These are phyloP conservation scores for Globisporangium alternatum DNA, from an alignment of 352 stramenopile species.

Conservation along the genomic window DNA sequence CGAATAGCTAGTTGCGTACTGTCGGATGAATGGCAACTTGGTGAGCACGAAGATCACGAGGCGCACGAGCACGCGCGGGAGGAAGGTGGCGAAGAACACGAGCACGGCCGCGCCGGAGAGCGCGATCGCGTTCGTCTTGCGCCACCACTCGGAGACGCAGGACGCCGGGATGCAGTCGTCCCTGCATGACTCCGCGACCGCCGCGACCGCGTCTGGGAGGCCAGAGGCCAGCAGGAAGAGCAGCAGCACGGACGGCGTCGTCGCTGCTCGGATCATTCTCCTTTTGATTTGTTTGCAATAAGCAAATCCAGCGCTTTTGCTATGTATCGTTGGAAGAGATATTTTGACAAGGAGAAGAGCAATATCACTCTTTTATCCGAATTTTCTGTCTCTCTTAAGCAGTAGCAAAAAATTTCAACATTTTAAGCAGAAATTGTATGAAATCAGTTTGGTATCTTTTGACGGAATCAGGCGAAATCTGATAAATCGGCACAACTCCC, in stretches of 20 bases:
- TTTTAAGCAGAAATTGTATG: too few species aligned
- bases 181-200: background rate
- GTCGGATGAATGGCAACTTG: constrained; percentile 80
- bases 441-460: too few species aligned
- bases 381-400: too few species aligned
- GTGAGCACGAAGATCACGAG: constrained; percentile 85
- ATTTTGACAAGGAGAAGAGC: background rate
- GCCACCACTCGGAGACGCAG: constrained; percentile 65
- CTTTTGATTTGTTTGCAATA: background rate
- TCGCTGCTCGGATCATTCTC: background rate
- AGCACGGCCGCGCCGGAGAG: constrained; percentile 67
- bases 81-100: constrained; percentile 86
- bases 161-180: constrained; percentile 40
- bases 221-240: background rate
- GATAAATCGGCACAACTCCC: too few species aligned
- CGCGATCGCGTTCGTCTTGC: constrained; percentile 24
- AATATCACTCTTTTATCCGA: too few species aligned
- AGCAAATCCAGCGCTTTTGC: background rate
- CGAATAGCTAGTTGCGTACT: constrained; percentile 36
- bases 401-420: too few species aligned
- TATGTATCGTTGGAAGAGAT: background rate
- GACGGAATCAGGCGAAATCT: too few species aligned
- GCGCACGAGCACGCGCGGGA: constrained; percentile 79
- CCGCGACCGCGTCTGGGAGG: background rate
- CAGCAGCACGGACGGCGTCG: background rate